Evolutionary conservation across 129 eudicot species (phyloP).

Genomic region (Logfia minima): DNA sequence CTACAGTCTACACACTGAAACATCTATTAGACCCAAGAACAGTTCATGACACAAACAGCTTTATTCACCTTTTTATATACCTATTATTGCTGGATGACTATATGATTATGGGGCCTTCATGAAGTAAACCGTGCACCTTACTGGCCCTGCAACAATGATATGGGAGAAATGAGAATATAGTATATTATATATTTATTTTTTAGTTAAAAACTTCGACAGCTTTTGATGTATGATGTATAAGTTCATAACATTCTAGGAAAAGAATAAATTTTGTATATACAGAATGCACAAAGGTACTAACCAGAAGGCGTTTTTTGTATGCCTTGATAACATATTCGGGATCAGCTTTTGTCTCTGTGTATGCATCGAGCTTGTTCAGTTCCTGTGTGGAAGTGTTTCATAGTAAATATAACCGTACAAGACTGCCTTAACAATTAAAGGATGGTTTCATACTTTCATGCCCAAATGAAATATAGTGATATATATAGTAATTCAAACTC

Average conservation of each 20-base stretch:
- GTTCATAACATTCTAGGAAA: neutral
- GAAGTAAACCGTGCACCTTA: slow-evolving; percentile 23
- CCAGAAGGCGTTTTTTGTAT: slow-evolving; percentile 56
- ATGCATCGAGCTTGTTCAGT: slow-evolving; percentile 73
- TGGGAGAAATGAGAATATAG: slow-evolving; percentile 4
- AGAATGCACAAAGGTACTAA: slow-evolving; percentile 18
- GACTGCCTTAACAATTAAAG: neutral
- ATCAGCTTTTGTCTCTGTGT: slow-evolving; percentile 60
- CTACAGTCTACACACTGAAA: slow-evolving; percentile 7
- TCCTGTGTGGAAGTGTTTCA: slow-evolving; percentile 48
- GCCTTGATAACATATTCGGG: slow-evolving; percentile 18
- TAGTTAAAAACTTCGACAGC: neutral
- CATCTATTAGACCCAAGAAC: neutral
- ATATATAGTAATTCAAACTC: no score
- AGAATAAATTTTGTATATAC: neutral
- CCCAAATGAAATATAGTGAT: neutral
- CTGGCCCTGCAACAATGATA: slow-evolving; percentile 32
- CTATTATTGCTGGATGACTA: neutral
- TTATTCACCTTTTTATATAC: slow-evolving; percentile 16
- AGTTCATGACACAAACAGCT: slow-evolving; percentile 11
- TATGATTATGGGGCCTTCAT: slow-evolving; percentile 2
- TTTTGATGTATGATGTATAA: neutral
- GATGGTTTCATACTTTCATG: neutral
- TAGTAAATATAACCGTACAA: neutral
- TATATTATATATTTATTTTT: neutral